Base-by-base conservation (phyloP, 2,329 filamentous ascomycete genomes). In the Ramichloridium luteum region DNA sequence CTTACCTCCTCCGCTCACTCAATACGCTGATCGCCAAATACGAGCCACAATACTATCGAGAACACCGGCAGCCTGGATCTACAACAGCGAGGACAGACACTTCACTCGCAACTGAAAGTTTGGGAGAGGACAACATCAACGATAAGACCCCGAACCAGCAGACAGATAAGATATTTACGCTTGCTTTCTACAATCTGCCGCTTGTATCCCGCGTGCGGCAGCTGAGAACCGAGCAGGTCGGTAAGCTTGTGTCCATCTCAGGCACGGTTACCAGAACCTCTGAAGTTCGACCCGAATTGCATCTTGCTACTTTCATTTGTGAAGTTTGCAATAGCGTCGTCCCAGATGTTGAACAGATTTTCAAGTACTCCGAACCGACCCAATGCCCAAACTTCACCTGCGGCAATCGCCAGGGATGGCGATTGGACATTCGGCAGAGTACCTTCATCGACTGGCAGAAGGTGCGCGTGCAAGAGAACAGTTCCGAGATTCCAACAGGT, bases 371-470 rank as follows among this genome's bases (percentile, higher is more conserved):
- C 0, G 90, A 98, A 54, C 90, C 90, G 1, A 88, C 85, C 3
- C 84, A 94, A 61, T 98, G 90, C 47, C 88, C 90, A 6, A 96
- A 96, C 52, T 56, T 65, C 15, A 80, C 72, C 5, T 98, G 90
- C 55, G 77, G 77, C 48, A 98, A 98, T 61, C 77, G 90, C 15
- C 65, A 78, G 36, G 84, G 81, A n/a, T 98, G 90, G 90, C 77
- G 85, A 44, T 63, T 98, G n/a, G 88, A 98, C 48, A 94, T 98
- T 50, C 72, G 84, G 26, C 88, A 93, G 57, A 94, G 86, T 57
- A 96, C 86, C 0, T 98, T 98, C 54, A 81, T 98, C 39, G 90
- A 98, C 61, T 98, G 90, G 90, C 90, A 98, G 55, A 96, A 96
- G 57, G 85, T 96, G 14, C 81, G 92, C 41, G 84, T 96, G 39